Evolutionary conservation across 768 basidiomycete species (phyloP), one percentile per base, ranked within the genome.

Genomic region (Tremella fuciformis): DNA sequence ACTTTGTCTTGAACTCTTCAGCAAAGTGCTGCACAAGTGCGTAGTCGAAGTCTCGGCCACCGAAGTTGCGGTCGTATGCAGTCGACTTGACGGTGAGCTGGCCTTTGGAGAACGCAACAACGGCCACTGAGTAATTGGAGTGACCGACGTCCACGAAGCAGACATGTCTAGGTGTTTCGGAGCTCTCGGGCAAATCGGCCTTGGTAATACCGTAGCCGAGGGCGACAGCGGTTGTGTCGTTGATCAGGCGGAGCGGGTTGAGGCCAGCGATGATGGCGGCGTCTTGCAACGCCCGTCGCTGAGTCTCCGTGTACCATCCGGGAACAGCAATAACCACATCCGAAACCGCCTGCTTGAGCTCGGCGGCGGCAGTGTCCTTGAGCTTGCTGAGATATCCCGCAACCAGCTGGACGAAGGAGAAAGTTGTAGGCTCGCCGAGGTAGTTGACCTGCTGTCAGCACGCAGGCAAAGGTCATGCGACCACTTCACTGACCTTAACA

Each of bases 171-270:
- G 93, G 87, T 64, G 80, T 81, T 62, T 93, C 91, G 34, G 85
- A 76, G 13, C 87, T 85, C 37, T 78, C 78, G 19, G 96, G 96
- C 44, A 99, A 86, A 77, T 99, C 96, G 24, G 88, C 85, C 80
- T 99, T 99, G 65, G 94, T 99, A 82, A 98, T 98, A 66, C 96
- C 96, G 80, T 94, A 99, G 53, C 90, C 91, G 76, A 99, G 87
- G 40, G 96, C 96, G 57, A 87, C 84, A 53, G 94, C 96, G 62
- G 94, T 98, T 57, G 88, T 86, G 77, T 98, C 96, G 81, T 97
- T 97, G 82, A 98, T 91, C 78, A 99, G 83, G 52, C 94, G 89
- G 60, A 98, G 88, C 63, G 85, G 80, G 78, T 91, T 96, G 61
- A 98, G 84, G 58, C 88, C 86, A 55, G 89, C 91, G 70, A 99